Evolutionary conservation across 78 protist species (phyloP).

Genomic region (Parvularia atlantis): DNA sequence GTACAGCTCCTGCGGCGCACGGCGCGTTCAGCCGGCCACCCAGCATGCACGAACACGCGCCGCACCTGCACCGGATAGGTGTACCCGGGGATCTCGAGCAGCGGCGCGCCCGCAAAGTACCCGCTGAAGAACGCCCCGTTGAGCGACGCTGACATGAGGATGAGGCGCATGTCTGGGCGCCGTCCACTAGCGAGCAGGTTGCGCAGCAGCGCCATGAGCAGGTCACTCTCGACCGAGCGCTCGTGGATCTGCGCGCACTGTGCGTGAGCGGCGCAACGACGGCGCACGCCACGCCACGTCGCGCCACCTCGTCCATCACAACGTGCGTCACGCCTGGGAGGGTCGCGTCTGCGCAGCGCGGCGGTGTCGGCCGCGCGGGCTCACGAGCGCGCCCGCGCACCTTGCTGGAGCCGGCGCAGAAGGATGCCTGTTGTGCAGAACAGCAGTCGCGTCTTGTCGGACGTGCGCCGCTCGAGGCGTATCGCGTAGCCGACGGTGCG

Average conservation of each 20-base stretch:
- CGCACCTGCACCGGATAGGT: constrained; percentile 53
- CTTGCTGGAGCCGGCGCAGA: constrained; percentile 38
- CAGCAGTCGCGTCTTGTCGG: too few relatives aligned
- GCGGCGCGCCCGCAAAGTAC: constrained; percentile 46
- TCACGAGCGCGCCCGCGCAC: background rate
- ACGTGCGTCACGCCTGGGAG: constrained; percentile 13
- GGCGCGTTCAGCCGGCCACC: too few relatives aligned
- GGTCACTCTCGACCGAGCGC: constrained; percentile 59
- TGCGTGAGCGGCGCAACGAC: background rate
- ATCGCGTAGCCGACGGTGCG: too few relatives aligned
- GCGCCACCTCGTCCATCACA: constrained; percentile 45
- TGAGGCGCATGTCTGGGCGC: constrained; percentile 1
- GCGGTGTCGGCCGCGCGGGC: too few relatives aligned
- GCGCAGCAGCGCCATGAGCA: constrained; percentile 45
- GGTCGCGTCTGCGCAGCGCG: too few relatives aligned
- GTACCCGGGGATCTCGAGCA: constrained; percentile 36
- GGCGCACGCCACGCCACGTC: background rate
- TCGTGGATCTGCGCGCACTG: constrained; percentile 59
- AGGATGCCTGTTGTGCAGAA: constrained; percentile 73
- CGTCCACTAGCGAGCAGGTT: constrained; percentile 1
- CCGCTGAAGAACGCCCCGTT: constrained; percentile 28
- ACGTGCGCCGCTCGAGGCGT: too few relatives aligned
- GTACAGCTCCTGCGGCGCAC: too few relatives aligned
- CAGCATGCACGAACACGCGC: too few relatives aligned
- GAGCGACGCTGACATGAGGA: constrained; percentile 68